These are phyloP conservation scores for Eimeria falciformis DNA, from an alignment of 169 alveolate species.

Conservation along the genomic window DNA sequence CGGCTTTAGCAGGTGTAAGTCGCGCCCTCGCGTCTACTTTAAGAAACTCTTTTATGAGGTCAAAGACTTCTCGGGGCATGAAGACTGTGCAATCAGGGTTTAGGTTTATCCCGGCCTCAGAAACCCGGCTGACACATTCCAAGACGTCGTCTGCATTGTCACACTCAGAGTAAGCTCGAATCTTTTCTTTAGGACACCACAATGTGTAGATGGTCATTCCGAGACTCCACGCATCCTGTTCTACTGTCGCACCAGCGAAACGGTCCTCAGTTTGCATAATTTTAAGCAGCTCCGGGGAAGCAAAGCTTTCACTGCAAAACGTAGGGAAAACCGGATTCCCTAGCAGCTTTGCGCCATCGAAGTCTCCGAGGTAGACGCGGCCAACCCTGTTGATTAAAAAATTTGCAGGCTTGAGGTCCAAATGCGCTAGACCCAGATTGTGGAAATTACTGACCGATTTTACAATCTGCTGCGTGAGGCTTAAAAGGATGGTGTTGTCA, in stretches of 20 bases:
- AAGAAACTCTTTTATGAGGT: conserved; percentile 4
- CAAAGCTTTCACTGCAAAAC: neutral
- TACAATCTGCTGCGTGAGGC: conserved; percentile 57
- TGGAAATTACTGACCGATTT: conserved; percentile 10
- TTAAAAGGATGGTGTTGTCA: neutral
- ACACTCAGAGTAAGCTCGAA: no score
- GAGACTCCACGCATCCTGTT: conserved; percentile 61
- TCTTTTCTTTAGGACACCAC: no score
- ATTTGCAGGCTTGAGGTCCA: conserved; percentile 46
- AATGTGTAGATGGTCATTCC: conserved; percentile 62
- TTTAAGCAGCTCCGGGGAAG: conserved; percentile 54
- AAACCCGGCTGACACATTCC: no score
- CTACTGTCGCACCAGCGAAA: neutral
- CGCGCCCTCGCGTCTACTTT: neutral
- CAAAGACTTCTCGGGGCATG: conserved; percentile 14
- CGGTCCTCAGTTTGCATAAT: neutral
- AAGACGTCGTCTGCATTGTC: no score
- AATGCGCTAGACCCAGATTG: conserved; percentile 16
- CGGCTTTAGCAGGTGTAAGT: conserved; percentile 36
- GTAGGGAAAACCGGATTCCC: conserved; percentile 22
- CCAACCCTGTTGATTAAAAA: conserved; percentile 34
- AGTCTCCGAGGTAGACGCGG: neutral
- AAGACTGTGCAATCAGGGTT: neutral
- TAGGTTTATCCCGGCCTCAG: no score
- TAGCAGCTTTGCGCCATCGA: neutral